Evolutionary conservation across 2,329 filamentous ascomycete species (phyloP), one percentile per base, ranked within the genome.

Genomic region (Neonectria magnoliae): DNA sequence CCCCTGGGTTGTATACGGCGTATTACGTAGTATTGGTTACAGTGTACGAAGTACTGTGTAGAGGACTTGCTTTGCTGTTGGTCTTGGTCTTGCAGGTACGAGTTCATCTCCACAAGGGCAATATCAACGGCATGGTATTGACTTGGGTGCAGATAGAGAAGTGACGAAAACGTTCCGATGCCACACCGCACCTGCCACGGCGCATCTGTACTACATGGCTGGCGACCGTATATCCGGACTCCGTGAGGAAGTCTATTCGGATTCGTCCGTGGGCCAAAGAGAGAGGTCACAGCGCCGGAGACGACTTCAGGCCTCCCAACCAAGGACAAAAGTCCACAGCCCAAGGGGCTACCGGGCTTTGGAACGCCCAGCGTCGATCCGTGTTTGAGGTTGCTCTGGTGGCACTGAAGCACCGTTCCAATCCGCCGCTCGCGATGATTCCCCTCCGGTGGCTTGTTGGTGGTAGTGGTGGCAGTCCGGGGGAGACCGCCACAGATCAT

Each of bases 361-460:
- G 45, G 31, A 57, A 57, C 55, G 22, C 45, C 14, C 29, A 45
- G 44, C 45, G 44, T 31, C 47, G 31, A 51, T 42, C 45, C 9
- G 42, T 9, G 36, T 51, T 58, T 58, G 45, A 51, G 22, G 56
- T 52, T 18, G 45, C 56, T 51, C 33, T 25, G 56, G 41, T 33
- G 20, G n/a, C 38, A 41, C 16, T 41, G 50, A 56, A 41, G 44
- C 38, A 42, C 25, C 38, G n/a, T 41, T 7, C 33, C 33, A 36
- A 36, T 36, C 33, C 33, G 16, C 14, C 25, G 50, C 38, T 18
- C 18, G 18, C 22, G 29, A n/a, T 25, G 38, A 18, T 11, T 11
- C 18, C 48, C 48, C 25, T 25, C n/a, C 47, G 13, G 67, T 66
- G 61, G 69, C 48, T 68, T 57, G 66, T 53, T 64, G 64, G 70